Percentiles rank a stretch among this genome's conserved stretches.
Conservation (phyloP, 2,329 filamentous ascomycete species). For the Curvularia sp. region DNA sequence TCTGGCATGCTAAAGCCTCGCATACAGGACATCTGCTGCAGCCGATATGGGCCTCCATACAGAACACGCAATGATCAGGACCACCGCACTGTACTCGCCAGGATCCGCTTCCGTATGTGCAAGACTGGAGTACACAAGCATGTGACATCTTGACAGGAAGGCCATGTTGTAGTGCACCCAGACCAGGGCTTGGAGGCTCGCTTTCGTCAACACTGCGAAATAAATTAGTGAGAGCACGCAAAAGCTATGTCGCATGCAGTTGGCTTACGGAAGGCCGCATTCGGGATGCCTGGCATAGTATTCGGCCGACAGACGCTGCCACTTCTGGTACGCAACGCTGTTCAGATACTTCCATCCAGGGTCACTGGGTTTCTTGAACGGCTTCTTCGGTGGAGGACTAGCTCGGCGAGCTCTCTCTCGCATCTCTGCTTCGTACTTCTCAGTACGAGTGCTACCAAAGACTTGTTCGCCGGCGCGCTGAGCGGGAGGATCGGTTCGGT, state of each 20-base stretch:
- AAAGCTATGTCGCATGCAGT: neutral
- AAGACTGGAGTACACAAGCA: constrained; percentile 11
- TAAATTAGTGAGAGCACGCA: neutral
- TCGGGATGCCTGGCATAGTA: constrained; percentile 15
- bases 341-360: constrained; percentile 9
- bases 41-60: constrained; percentile 1
- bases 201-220: neutral
- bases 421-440: constrained; percentile 5
- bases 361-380: constrained; percentile 8
- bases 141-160: constrained; percentile 22
- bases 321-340: constrained; percentile 10
- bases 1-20: constrained; percentile 23
- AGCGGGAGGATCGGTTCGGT: constrained; percentile 2
- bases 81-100: constrained; percentile 14
- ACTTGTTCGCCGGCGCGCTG: neutral
- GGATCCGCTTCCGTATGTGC: neutral
- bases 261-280: constrained; percentile 8
- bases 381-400: constrained; percentile 17
- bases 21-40: constrained; percentile 21
- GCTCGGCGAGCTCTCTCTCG: constrained; percentile 1
- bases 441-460: neutral
- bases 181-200: neutral
- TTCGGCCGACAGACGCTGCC: constrained; percentile 7
- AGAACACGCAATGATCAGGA: constrained; percentile 21
- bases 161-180: constrained; percentile 12